These are phyloP conservation scores for Selaginella moellendorffii DNA, from an alignment of 75 land plant species.

Conservation along the genomic window DNA sequence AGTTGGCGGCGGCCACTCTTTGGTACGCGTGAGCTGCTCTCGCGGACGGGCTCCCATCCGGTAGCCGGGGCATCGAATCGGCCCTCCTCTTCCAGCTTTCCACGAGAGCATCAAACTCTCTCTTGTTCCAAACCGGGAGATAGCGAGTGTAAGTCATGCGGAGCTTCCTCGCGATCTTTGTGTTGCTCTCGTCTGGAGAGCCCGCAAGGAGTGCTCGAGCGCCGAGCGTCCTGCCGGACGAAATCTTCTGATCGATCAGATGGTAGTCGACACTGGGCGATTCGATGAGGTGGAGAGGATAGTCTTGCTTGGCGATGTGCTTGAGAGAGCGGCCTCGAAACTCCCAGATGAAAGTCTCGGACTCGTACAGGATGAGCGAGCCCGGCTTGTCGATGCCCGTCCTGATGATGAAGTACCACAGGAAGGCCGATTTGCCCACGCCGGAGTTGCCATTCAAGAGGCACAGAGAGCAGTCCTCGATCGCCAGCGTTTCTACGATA, in stretches of 20 bases:
- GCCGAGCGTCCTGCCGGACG: neutral
- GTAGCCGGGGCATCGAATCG: neutral
- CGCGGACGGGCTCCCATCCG: neutral
- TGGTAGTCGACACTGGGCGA: neutral
- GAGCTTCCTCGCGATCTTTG: too few species aligned
- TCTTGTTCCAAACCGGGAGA: neutral
- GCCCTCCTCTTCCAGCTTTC: neutral
- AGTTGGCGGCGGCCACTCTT: neutral
- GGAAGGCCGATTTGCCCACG: neutral
- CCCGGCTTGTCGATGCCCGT: neutral
- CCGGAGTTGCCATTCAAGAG: neutral
- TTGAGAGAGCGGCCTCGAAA: neutral
- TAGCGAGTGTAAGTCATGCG: too few species aligned
- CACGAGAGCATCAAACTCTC: neutral
- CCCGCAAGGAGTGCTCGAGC: neutral
- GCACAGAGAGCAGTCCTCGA: neutral
- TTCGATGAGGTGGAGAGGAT: neutral
- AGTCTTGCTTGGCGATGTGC: neutral
- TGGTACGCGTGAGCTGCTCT: neutral
- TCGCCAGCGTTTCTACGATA: neutral
- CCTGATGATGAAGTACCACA: neutral
- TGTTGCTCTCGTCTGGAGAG: neutral
- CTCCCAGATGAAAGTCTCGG: neutral
- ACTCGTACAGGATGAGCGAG: neutral
- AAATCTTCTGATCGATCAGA: neutral